A percentile compares a stretch with the other conserved stretches of the same genome.
phyloP scores from a whole-genome alignment of 495 filamentous ascomycete species.

The Clavariopsis aquatica region DNA sequence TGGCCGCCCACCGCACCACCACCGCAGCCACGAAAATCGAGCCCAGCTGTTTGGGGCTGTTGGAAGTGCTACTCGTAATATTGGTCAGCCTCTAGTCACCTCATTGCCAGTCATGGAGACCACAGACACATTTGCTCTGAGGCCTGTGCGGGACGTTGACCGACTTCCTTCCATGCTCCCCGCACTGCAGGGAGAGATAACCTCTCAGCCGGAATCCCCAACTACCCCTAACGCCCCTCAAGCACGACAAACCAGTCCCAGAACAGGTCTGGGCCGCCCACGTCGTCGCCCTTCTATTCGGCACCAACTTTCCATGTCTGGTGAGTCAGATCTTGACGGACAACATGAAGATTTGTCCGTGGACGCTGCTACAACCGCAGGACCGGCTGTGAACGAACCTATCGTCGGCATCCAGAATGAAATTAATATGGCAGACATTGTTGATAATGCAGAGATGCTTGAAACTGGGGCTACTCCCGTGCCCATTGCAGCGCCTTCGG shows the following conservation, averaged over 20 bases:
- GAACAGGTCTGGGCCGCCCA: slow-evolving; percentile 39
- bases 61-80: slow-evolving; percentile 25
- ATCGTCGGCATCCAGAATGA: slow-evolving; percentile 73
- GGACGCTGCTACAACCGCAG: slow-evolving; percentile 60
- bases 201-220: slow-evolving; percentile 89
- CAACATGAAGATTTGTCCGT: slow-evolving; percentile 71
- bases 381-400: slow-evolving; percentile 62
- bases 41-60: slow-evolving; percentile 46
- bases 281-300: slow-evolving; percentile 75
- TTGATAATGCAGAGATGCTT: slow-evolving; percentile 76
- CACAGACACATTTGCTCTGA: slow-evolving; percentile 68
- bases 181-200: slow-evolving; percentile 65
- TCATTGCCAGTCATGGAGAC: slow-evolving; percentile 58
- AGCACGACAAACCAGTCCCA: slow-evolving; percentile 34
- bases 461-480: slow-evolving; percentile 74
- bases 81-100: slow-evolving; percentile 50
- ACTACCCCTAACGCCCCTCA: slow-evolving; percentile 79
- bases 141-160: slow-evolving; percentile 83
- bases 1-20: slow-evolving; percentile 59
- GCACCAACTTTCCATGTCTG: slow-evolving; percentile 82
- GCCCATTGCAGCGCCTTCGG: slow-evolving; percentile 73
- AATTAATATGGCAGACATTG: slow-evolving; percentile 55
- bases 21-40: slow-evolving; percentile 62
- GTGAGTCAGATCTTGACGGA: slow-evolving; percentile 77
- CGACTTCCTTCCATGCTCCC: slow-evolving; percentile 84